Conservation (phyloP, 2,329 filamentous ascomycete species). For the Aureobasidium pullulans region DNA sequence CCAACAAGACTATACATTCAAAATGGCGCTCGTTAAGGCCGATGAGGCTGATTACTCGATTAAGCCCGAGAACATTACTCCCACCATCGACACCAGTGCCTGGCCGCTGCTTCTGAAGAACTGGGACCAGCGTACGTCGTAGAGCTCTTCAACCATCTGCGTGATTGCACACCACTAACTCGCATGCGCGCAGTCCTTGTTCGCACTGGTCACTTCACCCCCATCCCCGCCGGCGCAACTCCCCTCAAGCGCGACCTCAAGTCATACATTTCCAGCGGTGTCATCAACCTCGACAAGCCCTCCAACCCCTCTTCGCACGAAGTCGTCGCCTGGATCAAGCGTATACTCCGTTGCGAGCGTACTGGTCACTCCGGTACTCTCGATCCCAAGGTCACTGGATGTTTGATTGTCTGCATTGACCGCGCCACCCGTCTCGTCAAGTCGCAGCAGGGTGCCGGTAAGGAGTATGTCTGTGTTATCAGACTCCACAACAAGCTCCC, state of each 20-base stretch:
- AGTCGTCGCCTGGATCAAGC: slow-evolving; percentile 98
- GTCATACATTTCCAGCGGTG: slow-evolving; percentile 92
- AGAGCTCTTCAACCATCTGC: slow-evolving; percentile 9
- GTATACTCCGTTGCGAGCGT: slow-evolving; percentile 90
- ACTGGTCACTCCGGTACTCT: slow-evolving; percentile 97
- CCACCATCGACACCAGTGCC: slow-evolving; percentile 73
- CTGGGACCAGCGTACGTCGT: slow-evolving; percentile 75
- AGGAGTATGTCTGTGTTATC: slow-evolving; percentile 96
- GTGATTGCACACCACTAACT: background rate
- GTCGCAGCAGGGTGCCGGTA: slow-evolving; percentile 96
- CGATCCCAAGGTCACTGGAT: slow-evolving; percentile 95
- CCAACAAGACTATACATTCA: slow-evolving; percentile 4
- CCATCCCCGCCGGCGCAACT: slow-evolving; percentile 86
- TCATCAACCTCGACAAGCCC: slow-evolving; percentile 97
- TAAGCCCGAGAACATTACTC: slow-evolving; percentile 79
- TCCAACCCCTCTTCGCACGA: slow-evolving; percentile 98
- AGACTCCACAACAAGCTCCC: slow-evolving; percentile 92
- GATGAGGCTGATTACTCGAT: slow-evolving; percentile 70
- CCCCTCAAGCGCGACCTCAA: slow-evolving; percentile 92
- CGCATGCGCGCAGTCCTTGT: slow-evolving; percentile 61
- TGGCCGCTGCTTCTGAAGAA: slow-evolving; percentile 96
- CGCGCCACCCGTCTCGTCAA: slow-evolving; percentile 96
- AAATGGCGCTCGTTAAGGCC: slow-evolving; percentile 24
- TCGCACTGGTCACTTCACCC: slow-evolving; percentile 92
- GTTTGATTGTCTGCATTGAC: slow-evolving; percentile 91